Conservation (phyloP, 2,329 filamentous ascomycete genomes). For the Sclerotinia subarctica region DNA sequence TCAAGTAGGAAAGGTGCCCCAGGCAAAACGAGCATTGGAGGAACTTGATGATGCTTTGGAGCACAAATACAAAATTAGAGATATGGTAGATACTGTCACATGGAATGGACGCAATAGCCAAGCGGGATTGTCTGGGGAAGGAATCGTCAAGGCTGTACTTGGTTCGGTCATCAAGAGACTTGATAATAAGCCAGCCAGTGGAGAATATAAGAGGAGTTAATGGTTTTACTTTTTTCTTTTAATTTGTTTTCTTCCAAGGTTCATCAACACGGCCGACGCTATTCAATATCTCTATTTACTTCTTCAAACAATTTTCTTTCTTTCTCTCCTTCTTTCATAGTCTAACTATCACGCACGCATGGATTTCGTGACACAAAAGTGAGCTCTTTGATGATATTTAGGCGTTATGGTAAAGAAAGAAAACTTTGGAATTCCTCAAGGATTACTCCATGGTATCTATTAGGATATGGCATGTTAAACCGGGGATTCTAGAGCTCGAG, state of each 20-base stretch:
- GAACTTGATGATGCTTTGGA: constrained; percentile 72
- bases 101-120: constrained; percentile 52
- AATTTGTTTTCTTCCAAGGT: no score
- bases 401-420: not conserved
- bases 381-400: not conserved
- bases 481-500: not conserved
- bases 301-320: not conserved
- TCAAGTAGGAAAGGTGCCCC: constrained; percentile 75
- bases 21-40: constrained; percentile 62
- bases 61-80: constrained; percentile 58
- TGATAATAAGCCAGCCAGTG: constrained; percentile 47
- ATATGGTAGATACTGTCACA: constrained; percentile 89
- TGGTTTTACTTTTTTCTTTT: not conserved
- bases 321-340: not conserved
- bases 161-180: constrained; percentile 69
- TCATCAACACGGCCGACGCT: not conserved
- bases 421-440: not conserved
- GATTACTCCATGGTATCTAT: not conserved
- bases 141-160: constrained; percentile 77
- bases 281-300: not conserved
- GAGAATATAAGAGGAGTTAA: constrained; percentile 21
- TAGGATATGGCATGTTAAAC: no score
- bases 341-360: not conserved
- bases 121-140: constrained; percentile 58
- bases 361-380: not conserved